Evolutionary conservation across 2,329 filamentous ascomycete species (phyloP), one percentile per base, ranked within the genome.

Genomic region (Fusarium pininemorale): DNA sequence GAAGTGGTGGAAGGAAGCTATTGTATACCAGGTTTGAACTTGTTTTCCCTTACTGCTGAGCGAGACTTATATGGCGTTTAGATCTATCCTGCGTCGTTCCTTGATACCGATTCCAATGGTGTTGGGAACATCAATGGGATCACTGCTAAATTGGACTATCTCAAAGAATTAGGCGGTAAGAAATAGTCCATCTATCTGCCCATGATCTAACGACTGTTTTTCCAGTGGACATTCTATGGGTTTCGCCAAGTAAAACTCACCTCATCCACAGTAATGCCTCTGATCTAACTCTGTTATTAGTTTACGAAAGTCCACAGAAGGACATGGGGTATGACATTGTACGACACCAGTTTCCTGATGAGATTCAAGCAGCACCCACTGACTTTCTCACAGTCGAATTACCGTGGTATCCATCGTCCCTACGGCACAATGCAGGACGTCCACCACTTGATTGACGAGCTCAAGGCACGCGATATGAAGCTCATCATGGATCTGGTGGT

Each of bases 11-110:
- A 62, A 64, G 13, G 45, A 62, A 18, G 62, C 62, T 1, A 51
- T 44, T 20, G 45, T 64, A 0, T 61, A 64, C 20, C 62, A 64
- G 55, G 62, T 64, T 11, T 44, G 24, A 24, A 13, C 37, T 9
- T 0, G 8, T 11, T n/a, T 9, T 1, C 7, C 7, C n/a, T 18
- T n/a, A 6, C 7, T 26, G 5, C 4, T 24, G 7, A 4, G 2
- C 0, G 4, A 6, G 15, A 50, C 22, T 13, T 5, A 30, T 7
- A n/a, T 4, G 4, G 4, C 1, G 3, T 6, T 6, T 7, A 90
- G 75, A 88, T 90, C 71, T 90, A 89, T 75, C 87, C 87, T 2
- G 84, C 87, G n/a, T 86, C 84, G 22, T 90, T 89, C 81, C 85
- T 86, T 48, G 87, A 89, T 75, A 85, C 84, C 65, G 88, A 88